Conservation (phyloP, 1,284 basidiomycete species). For the Mycosarcoma maydis region DNA sequence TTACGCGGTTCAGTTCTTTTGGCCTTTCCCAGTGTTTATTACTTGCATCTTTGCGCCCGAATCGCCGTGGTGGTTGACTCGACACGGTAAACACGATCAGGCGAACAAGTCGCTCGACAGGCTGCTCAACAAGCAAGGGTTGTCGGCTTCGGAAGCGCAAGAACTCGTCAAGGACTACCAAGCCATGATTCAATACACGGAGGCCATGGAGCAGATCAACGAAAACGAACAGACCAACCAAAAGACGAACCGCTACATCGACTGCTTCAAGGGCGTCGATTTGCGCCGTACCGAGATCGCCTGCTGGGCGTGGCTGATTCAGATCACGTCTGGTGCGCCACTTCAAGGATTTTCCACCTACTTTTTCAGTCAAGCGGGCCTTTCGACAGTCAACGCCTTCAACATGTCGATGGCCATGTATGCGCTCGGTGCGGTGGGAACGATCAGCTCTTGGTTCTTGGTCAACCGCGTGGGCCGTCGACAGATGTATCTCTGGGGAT, state of each 20-base stretch:
- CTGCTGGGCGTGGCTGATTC: constrained; percentile 64
- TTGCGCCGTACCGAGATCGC: constrained; percentile 69
- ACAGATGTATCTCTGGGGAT: constrained; percentile 69
- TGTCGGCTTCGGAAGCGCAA: constrained; percentile 65
- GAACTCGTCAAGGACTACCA: constrained; percentile 68
- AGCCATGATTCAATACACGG: constrained; percentile 69
- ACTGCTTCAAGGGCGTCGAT: constrained; percentile 70
- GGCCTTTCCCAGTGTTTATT: constrained; percentile 64
- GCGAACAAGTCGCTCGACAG: constrained; percentile 68
- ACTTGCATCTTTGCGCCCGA: constrained; percentile 65
- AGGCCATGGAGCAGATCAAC: constrained; percentile 69
- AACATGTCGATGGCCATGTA: constrained; percentile 68
- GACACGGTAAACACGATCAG: constrained; percentile 69
- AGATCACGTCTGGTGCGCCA: constrained; percentile 64
- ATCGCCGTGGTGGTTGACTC: constrained; percentile 70
- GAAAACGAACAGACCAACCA: constrained; percentile 65
- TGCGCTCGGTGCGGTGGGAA: constrained; percentile 67
- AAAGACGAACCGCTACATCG: constrained; percentile 67
- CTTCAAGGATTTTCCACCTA: constrained; percentile 64
- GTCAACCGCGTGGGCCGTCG: constrained; percentile 68
- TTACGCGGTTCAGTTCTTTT: constrained; percentile 69
- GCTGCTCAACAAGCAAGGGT: constrained; percentile 51
- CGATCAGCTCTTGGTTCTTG: constrained; percentile 68
- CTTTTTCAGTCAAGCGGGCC: constrained; percentile 69
- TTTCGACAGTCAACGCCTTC: constrained; percentile 67